Percentiles rank a stretch among this genome's conserved stretches.
phyloP scores from a whole-genome alignment of 345 rosid genomes.

The Cardamine resedifolia region DNA sequence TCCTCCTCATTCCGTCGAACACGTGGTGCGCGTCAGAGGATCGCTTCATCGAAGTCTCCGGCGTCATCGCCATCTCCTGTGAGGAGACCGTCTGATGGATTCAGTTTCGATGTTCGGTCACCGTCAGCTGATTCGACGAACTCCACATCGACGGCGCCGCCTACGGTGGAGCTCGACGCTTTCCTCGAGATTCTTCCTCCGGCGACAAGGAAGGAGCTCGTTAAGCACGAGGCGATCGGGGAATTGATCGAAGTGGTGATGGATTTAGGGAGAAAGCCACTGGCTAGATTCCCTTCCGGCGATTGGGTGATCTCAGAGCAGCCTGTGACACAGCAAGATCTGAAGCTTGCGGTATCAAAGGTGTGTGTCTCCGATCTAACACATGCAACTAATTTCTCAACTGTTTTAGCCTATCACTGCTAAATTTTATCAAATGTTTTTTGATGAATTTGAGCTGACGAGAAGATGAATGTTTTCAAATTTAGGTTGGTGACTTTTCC shows the following conservation, averaged over 20 bases:
- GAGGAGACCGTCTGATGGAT: constrained; percentile 53
- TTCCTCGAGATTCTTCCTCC: constrained; percentile 75
- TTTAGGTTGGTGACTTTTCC: constrained; percentile 89
- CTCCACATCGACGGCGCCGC: constrained; percentile 27
- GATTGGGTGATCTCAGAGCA: constrained; percentile 81
- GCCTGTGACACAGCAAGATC: constrained; percentile 71
- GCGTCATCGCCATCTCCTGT: constrained; percentile 40
- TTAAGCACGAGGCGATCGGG: constrained; percentile 55
- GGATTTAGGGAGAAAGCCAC: constrained; percentile 90
- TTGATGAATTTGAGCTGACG: constrained; percentile 8
- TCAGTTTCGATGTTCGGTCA: constrained; percentile 47
- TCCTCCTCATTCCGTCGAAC: constrained; percentile 69
- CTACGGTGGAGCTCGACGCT: constrained; percentile 59
- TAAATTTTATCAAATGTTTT: constrained; percentile 2
- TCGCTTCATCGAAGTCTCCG: constrained; percentile 46
- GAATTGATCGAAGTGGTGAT: constrained; percentile 87
- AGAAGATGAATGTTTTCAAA: background rate
- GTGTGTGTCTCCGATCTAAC: constrained; percentile 37
- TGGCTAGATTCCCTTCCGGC: constrained; percentile 92
- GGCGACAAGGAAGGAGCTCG: constrained; percentile 59
- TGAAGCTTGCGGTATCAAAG: constrained; percentile 75
- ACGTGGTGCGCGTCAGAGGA: constrained; percentile 47
- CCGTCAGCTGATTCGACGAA: constrained; percentile 38
- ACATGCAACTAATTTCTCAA: constrained; percentile 19
- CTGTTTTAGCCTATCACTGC: background rate